Base-by-base conservation (phyloP, 169 alveolate species). In the Cryptosporidium sp. region DNA sequence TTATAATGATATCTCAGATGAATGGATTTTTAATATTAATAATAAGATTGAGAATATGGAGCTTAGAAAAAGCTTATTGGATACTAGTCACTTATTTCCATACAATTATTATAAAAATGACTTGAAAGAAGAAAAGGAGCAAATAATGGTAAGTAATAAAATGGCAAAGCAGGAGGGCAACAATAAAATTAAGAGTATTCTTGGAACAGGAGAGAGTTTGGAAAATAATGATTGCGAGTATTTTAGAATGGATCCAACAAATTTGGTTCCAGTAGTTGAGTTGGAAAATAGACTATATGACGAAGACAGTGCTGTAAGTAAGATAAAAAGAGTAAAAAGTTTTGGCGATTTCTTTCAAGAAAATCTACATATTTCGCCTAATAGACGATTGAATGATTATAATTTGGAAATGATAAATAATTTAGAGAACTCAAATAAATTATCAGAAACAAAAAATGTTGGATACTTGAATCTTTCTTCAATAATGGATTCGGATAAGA, bases 281-380 rank as follows among this genome's bases (percentile, higher is more conserved):
- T 21, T 16, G 14, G 52, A 58, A 51, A 43, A 14, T 10, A 68
- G 33, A 0, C 7, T 33, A 21, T 21, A 14, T 21, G 43, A 23
- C 1, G 86, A 73, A 23, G 55, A 16, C 35, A 35, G 37, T 8
- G 29, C 41, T 8, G 61, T 37, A 35, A 51, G n/a, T n/a, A 73
- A 23, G 35, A 73, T 73, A 23, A 73, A 73, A 26, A 73, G 68
- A 58, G 59, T 29, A 21, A 73, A 73, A 23, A 73, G 70, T 23
- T 73, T 73, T 73, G 86, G 86, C 6, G 86, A 73, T 58, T 73
- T 73, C 31, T 73, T 73, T 26, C 86, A 73, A 39, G 86, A 58
- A 6, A 73, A 73, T 59, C 21, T 73, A 37, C 62, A 73, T 59
- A 73, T 73, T 52, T 73, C 86, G 2, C 86, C 86, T 16, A 73